Evolutionary conservation across 441 rosid genomes (phyloP).

Genomic region (Erysimum cheiri): DNA sequence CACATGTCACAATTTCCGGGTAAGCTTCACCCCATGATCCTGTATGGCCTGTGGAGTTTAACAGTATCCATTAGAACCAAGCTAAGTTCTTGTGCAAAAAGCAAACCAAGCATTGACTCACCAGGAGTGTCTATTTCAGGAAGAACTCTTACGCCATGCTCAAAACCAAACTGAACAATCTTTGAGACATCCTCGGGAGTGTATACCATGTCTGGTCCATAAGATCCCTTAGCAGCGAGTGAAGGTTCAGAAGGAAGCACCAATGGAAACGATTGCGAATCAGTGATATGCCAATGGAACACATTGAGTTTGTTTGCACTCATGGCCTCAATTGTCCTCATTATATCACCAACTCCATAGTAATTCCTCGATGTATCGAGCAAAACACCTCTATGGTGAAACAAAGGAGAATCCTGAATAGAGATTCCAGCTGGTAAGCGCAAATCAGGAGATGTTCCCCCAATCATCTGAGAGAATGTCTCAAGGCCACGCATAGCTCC

Average conservation of each 20-base stretch:
- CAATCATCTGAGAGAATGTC: slow-evolving; percentile 80
- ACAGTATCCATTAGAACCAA: slow-evolving; percentile 22
- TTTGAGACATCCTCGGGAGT: slow-evolving; percentile 60
- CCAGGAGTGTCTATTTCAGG: slow-evolving; percentile 92
- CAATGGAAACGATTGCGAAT: slow-evolving; percentile 87
- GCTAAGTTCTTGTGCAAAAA: slow-evolving; percentile 20
- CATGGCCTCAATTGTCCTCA: slow-evolving; percentile 72
- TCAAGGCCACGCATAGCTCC: slow-evolving; percentile 92
- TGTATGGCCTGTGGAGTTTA: slow-evolving; percentile 62
- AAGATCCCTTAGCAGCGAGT: slow-evolving; percentile 78
- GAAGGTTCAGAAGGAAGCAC: slow-evolving; percentile 76
- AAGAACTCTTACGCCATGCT: slow-evolving; percentile 79
- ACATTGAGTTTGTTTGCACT: slow-evolving; percentile 84
- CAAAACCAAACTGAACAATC: slow-evolving; percentile 68
- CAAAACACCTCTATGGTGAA: slow-evolving; percentile 68
- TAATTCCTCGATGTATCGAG: slow-evolving; percentile 87
- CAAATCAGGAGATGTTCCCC: slow-evolving; percentile 55
- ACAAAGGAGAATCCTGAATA: slow-evolving; percentile 64
- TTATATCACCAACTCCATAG: slow-evolving; percentile 69
- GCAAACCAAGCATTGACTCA: slow-evolving; percentile 43
- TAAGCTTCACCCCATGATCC: slow-evolving; percentile 91
- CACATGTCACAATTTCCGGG: slow-evolving; percentile 81
- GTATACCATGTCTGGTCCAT: slow-evolving; percentile 69
- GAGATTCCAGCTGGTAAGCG: slow-evolving; percentile 53
- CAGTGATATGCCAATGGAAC: slow-evolving; percentile 90